Evolutionary conservation across 371 early-diverging fungal species (phyloP).

Genomic region (Mortierella polycephala): DNA sequence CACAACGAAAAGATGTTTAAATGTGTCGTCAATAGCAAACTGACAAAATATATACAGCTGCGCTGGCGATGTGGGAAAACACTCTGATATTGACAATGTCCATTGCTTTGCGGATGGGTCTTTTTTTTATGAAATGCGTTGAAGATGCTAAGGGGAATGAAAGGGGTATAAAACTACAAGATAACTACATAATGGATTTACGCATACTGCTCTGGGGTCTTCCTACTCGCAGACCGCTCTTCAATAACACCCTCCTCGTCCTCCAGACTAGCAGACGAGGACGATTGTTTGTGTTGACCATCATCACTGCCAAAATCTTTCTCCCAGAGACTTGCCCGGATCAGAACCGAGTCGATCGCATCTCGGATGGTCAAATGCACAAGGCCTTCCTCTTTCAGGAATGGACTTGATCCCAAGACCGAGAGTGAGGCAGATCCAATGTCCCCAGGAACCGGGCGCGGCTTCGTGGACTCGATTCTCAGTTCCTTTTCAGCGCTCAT

Average conservation of each 20-base stretch:
- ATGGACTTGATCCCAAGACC: slow-evolving; percentile 30
- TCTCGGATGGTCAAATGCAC: slow-evolving; percentile 52
- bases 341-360: slow-evolving; percentile 41
- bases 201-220: too few relatives aligned
- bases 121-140: too few relatives aligned
- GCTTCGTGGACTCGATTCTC: slow-evolving; percentile 5
- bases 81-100: too few relatives aligned
- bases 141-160: too few relatives aligned
- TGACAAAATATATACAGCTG: too few relatives aligned
- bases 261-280: not conserved
- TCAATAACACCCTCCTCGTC: slow-evolving; percentile 2
- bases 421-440: slow-evolving; percentile 25
- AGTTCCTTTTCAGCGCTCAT: not conserved
- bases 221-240: too few relatives aligned
- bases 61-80: too few relatives aligned
- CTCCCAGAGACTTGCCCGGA: slow-evolving; percentile 24
- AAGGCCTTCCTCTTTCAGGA: slow-evolving; percentile 42
- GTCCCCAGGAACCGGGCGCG: slow-evolving; percentile 24
- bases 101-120: too few relatives aligned
- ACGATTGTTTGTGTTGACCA: not conserved
- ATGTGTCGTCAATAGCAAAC: too few relatives aligned
- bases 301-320: not conserved
- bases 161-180: not conserved
- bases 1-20: too few relatives aligned
- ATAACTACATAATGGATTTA: too few relatives aligned